Base-by-base conservation (phyloP, 169 alveolate genomes). In the Plasmodium knowlesi region DNA sequence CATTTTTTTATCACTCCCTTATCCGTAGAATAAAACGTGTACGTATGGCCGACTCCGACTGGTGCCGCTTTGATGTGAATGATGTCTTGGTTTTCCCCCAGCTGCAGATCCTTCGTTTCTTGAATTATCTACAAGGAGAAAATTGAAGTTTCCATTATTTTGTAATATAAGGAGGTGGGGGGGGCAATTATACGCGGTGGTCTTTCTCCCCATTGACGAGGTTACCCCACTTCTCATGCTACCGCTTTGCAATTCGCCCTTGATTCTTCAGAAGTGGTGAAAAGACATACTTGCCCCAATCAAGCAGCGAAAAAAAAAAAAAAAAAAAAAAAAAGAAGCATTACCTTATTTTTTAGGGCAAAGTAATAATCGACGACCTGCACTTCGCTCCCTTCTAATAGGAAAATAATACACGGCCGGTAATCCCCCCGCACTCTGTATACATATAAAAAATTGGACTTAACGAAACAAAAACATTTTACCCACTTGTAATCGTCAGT, bases 311-410 rank as follows among this genome's bases (percentile, higher is more conserved):
- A 61, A 22, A 6, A 61, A 19, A 1, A n/a, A n/a, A n/a, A n/a
- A 61, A 61, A 61, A 54, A 53, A 53, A 22, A 61, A 22, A 6
- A 61, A 61, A 61, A 54, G 73, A 53, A 53, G 9, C 32, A 41
- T 85, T 85, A 85, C 93, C 79, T 67, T 67, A 50, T 85, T 85
- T 85, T 85, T 85, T 32, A 85, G 12, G 14, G 93, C 93, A 19
- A 85, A 1, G 70, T 85, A n/a, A 76, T 85, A 85, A 85, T 85
- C 79, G 12, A 85, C 46, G 41, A 22, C 70, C 43, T 85, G 82
- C 8, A 85, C 71, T 74, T 85, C 73, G 43, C 37, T 50, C 16
- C 85, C 85, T 25, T 85, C 93, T 74, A 85, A 76, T 8, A 85
- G 53, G 85, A 85, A 85, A 76, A 85, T 54, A 10, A 30, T 39